Evolutionary conservation across 2,329 filamentous ascomycete genomes (phyloP).

Genomic region (Aspergillus ruber): DNA sequence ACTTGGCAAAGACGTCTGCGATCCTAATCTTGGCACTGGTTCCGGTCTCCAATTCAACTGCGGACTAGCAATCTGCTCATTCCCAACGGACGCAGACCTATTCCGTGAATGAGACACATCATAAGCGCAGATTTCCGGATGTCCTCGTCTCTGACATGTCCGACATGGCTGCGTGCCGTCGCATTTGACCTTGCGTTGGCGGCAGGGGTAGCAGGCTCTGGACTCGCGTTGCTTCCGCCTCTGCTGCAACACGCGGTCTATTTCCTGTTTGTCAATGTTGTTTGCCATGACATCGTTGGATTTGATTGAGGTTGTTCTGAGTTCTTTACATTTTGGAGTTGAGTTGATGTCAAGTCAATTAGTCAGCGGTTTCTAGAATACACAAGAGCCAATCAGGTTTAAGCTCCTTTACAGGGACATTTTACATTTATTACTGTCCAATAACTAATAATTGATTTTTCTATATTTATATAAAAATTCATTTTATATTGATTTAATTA

Average conservation of each 20-base stretch:
- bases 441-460: not conserved
- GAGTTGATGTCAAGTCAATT: not conserved
- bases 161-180: slow-evolving; percentile 23
- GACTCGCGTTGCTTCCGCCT: slow-evolving; percentile 24
- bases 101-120: slow-evolving; percentile 2
- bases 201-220: slow-evolving; percentile 29
- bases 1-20: not conserved
- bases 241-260: slow-evolving; percentile 21
- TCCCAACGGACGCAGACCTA: not conserved
- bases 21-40: not conserved
- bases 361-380: not conserved
- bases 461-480: not conserved
- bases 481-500: too few relatives aligned
- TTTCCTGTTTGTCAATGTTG: slow-evolving; percentile 18
- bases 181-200: slow-evolving; percentile 32
- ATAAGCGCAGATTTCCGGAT: slow-evolving; percentile 25
- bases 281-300: not conserved
- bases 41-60: not conserved
- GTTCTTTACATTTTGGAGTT: not conserved
- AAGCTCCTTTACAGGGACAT: too few relatives aligned
- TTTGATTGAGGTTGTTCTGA: not conserved
- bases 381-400: too few relatives aligned
- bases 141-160: slow-evolving; percentile 21
- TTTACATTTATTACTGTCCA: not conserved
- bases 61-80: not conserved